A percentile compares a stretch with the other conserved stretches of the same genome.
phyloP scores from a whole-genome alignment of 164 flowering plant species.

The Warburgia ugandensis region DNA sequence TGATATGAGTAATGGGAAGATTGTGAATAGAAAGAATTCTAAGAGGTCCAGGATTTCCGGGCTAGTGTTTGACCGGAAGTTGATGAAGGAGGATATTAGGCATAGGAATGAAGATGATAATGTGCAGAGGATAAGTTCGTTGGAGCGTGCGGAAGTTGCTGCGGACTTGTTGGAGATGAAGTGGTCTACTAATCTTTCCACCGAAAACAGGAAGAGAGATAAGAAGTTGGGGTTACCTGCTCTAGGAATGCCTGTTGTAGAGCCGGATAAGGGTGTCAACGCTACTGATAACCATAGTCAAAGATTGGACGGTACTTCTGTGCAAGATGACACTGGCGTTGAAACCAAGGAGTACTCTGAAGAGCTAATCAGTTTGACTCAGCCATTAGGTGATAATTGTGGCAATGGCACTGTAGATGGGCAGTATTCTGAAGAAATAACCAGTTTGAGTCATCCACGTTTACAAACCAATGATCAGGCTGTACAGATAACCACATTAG shows the following conservation, averaged over 20 bases:
- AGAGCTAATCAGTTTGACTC: conserved; percentile 6
- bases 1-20: conserved; percentile 30
- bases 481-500: conserved; percentile 12
- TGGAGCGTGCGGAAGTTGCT: conserved; percentile 84
- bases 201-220: conserved; percentile 20
- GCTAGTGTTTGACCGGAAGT: conserved; percentile 54
- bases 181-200: conserved; percentile 77
- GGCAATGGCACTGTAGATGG: conserved; percentile 7
- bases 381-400: conserved; percentile 10
- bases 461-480: conserved; percentile 1
- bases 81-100: conserved; percentile 25
- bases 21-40: conserved; percentile 35
- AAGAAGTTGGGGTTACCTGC: conserved; percentile 11
- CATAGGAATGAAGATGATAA: conserved; percentile 22
- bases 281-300: conserved; percentile 10
- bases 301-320: conserved; percentile 6
- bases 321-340: neutral
- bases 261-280: conserved; percentile 13
- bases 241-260: conserved; percentile 5
- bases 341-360: neutral
- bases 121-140: conserved; percentile 34
- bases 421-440: conserved; percentile 12
- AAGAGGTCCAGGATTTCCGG: conserved; percentile 46
- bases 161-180: conserved; percentile 78
- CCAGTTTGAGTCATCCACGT: neutral